phyloP scores from a whole-genome alignment of 176 grass and related monocot genomes.

The Triticum timopheevii region DNA sequence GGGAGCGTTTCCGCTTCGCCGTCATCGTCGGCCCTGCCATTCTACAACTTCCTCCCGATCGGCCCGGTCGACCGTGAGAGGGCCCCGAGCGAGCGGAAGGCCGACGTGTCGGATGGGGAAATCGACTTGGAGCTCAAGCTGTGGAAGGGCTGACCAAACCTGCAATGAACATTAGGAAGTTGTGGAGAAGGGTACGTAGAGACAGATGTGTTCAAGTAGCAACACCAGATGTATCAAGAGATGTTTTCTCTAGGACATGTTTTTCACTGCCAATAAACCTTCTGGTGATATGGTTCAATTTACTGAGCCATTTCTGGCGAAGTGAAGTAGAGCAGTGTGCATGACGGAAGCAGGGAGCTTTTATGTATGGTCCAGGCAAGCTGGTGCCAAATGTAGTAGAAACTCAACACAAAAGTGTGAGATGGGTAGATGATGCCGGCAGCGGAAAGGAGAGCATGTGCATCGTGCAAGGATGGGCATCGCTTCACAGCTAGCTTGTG shows the following conservation, averaged over 20 bases:
- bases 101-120: conserved; percentile 27
- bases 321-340: not conserved
- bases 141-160: conserved; percentile 22
- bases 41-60: conserved; percentile 63
- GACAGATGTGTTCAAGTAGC: conserved; percentile 11
- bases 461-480: not conserved
- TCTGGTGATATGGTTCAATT: not conserved
- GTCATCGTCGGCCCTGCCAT: conserved; percentile 32
- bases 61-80: conserved; percentile 44
- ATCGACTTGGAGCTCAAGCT: conserved; percentile 79
- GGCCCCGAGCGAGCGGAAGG: conserved; percentile 25
- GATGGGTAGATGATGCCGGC: conserved; percentile 25
- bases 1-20: conserved; percentile 15
- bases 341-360: conserved; percentile 8
- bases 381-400: conserved; percentile 34
- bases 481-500: conserved; percentile 31
- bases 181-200: not conserved
- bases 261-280: conserved; percentile 38
- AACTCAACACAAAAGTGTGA: conserved; percentile 35
- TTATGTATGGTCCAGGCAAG: conserved; percentile 15
- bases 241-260: not conserved
- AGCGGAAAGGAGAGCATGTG: conserved; percentile 32
- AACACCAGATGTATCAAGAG: conserved; percentile 16
- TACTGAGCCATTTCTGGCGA: conserved; percentile 12
- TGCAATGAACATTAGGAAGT: not conserved